phyloP scores from a whole-genome alignment of 140 eudicot genomes.

The Flaveria floridana region DNA sequence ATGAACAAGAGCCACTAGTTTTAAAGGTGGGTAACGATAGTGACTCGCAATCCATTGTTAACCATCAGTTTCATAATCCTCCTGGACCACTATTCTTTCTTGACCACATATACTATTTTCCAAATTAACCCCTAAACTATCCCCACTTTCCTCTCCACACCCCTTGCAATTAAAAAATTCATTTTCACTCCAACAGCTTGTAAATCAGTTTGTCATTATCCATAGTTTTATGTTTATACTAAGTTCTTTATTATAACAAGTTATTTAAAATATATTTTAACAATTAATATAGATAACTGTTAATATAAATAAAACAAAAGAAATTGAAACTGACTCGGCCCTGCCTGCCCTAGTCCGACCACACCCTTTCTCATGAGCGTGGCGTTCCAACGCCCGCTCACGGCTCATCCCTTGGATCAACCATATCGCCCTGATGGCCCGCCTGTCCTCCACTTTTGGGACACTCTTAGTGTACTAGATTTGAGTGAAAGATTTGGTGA shows the following conservation, averaged over 20 bases:
- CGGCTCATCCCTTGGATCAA: no score
- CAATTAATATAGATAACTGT: no score
- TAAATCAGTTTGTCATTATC: not conserved
- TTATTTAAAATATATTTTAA: no score
- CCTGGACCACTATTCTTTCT: slow-evolving; percentile 6
- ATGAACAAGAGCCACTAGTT: slow-evolving; percentile 18
- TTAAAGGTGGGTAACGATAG: not conserved
- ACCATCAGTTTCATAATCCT: slow-evolving; percentile 19
- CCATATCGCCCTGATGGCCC: no score
- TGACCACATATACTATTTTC: not conserved
- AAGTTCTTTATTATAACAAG: no score
- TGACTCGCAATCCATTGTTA: slow-evolving; percentile 5
- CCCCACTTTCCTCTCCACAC: not conserved
- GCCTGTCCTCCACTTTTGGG: no score
- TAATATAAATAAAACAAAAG: no score
- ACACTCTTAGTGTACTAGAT: not conserved
- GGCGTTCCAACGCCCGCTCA: no score
- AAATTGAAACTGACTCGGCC: no score
- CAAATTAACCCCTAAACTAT: not conserved
- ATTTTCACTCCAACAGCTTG: not conserved
- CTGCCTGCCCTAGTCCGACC: no score
- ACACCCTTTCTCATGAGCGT: no score
- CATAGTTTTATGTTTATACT: no score
- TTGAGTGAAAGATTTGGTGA: not conserved
- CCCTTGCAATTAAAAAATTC: not conserved